A percentile compares a stretch with the other conserved stretches of the same genome.
These are phyloP conservation scores for Magnaporthiopsis incrustans DNA, from an alignment of 2,329 filamentous ascomycete genomes.

Conservation along the genomic window DNA sequence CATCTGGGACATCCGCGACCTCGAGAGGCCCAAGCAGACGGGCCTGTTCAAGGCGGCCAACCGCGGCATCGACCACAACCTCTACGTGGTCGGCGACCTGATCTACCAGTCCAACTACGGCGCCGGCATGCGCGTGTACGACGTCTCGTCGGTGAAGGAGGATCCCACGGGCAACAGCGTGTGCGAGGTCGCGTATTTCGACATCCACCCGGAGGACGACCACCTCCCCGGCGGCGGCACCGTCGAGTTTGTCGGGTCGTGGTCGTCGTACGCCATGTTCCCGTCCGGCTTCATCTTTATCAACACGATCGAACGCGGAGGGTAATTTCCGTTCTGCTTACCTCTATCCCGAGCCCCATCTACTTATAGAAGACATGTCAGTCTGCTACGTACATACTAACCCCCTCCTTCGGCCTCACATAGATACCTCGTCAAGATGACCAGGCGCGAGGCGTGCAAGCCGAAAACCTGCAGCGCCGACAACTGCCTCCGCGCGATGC, in stretches of 20 bases:
- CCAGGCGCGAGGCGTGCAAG: neutral
- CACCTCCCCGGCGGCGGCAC: constrained; percentile 24
- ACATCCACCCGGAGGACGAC: constrained; percentile 40
- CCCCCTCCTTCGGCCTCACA: neutral
- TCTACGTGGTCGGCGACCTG: constrained; percentile 31
- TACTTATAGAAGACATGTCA: too few species aligned
- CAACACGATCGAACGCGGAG: constrained; percentile 39
- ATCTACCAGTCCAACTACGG: constrained; percentile 39
- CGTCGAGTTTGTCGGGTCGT: constrained; percentile 31
- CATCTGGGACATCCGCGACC: constrained; percentile 38
- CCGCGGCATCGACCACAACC: constrained; percentile 36
- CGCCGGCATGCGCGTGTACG: constrained; percentile 30
- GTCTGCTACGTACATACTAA: too few species aligned
- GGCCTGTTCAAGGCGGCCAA: constrained; percentile 30
- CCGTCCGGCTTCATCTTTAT: constrained; percentile 28
- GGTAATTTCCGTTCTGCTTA: neutral
- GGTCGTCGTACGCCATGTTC: constrained; percentile 37
- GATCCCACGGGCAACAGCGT: constrained; percentile 30
- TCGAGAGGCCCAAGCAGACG: constrained; percentile 32
- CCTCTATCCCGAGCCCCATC: too few species aligned
- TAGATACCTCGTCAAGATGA: constrained; percentile 1
- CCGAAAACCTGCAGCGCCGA: constrained; percentile 17
- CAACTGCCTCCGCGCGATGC: constrained; percentile 28
- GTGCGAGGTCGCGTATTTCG: constrained; percentile 37
- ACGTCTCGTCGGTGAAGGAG: constrained; percentile 22